Percentiles rank a stretch among this genome's conserved stretches.
These are phyloP conservation scores for Cryptosporidium bovis DNA, from an alignment of 169 alveolate genomes.

Conservation along the genomic window DNA sequence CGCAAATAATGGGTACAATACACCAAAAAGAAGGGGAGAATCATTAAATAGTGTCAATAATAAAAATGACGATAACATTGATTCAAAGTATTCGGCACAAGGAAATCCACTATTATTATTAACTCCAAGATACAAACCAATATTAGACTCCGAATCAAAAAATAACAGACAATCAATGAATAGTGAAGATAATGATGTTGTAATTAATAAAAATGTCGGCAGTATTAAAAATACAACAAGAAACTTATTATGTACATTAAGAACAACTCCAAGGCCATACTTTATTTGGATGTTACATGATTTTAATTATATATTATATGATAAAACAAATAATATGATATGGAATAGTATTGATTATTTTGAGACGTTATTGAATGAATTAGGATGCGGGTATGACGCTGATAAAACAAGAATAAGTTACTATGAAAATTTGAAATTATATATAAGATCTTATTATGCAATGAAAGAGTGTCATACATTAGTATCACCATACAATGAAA, in stretches of 20 bases:
- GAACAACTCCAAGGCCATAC: constrained; percentile 66
- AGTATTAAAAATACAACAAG: constrained; percentile 9
- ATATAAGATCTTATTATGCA: constrained; percentile 42
- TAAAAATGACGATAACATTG: background rate
- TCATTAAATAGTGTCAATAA: background rate
- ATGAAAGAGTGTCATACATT: constrained; percentile 72
- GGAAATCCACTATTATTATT: constrained; percentile 46
- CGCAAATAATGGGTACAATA: background rate
- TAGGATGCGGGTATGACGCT: constrained; percentile 69
- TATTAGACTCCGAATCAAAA: constrained; percentile 12
- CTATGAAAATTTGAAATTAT: constrained; percentile 41
- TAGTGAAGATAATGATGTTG: background rate
- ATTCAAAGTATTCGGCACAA: constrained; percentile 6
- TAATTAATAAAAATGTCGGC: background rate
- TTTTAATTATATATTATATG: constrained; percentile 61
- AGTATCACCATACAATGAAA: constrained; percentile 46
- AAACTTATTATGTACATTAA: constrained; percentile 44
- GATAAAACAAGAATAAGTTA: constrained; percentile 29
- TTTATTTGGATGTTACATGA: constrained; percentile 57
- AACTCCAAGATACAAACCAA: constrained; percentile 72
- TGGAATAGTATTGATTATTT: constrained; percentile 64
- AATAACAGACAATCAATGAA: constrained; percentile 5
- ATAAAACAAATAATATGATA: constrained; percentile 42
- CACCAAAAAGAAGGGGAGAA: background rate
- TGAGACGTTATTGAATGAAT: constrained; percentile 61